Conservation (phyloP, 2,329 filamentous ascomycete species). For the Stagonosporopsis chrysanthemi region DNA sequence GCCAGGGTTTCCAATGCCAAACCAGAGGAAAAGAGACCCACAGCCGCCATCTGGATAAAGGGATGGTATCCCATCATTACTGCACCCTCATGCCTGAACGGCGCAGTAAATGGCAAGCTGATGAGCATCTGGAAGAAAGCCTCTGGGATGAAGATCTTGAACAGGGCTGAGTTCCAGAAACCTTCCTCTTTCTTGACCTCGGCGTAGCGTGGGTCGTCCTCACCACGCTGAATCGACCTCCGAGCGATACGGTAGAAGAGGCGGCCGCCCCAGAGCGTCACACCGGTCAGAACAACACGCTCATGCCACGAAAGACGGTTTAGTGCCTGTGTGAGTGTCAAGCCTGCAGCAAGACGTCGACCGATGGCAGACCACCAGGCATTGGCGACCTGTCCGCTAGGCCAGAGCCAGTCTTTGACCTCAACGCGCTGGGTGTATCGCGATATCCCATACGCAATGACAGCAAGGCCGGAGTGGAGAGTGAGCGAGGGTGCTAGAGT, state of each 20-base stretch:
- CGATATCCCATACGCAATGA: conserved; percentile 61
- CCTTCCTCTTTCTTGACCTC: conserved; percentile 58
- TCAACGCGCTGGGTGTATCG: conserved; percentile 64
- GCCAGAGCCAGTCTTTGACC: conserved; percentile 68
- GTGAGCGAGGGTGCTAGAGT: conserved; percentile 63
- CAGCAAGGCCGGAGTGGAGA: conserved; percentile 61
- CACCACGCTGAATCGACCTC: conserved; percentile 59
- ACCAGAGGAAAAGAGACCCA: conserved; percentile 65
- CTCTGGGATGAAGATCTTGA: conserved; percentile 65
- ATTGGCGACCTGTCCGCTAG: conserved; percentile 62
- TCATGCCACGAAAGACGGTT: conserved; percentile 61
- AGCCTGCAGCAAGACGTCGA: conserved; percentile 56
- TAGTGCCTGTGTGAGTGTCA: conserved; percentile 58
- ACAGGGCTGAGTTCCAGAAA: conserved; percentile 66
- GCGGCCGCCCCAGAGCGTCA: conserved; percentile 65
- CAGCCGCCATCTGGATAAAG: conserved; percentile 52
- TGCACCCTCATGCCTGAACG: conserved; percentile 58
- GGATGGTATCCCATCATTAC: conserved; percentile 49
- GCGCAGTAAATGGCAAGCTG: conserved; percentile 63
- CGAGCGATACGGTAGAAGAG: conserved; percentile 63
- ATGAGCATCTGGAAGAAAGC: conserved; percentile 65
- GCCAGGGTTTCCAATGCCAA: conserved; percentile 64
- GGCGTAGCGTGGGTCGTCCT: conserved; percentile 65
- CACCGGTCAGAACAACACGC: conserved; percentile 62
- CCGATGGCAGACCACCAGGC: conserved; percentile 69